phyloP scores from a whole-genome alignment of 345 rosid species.

The Boechera divaricarpa region DNA sequence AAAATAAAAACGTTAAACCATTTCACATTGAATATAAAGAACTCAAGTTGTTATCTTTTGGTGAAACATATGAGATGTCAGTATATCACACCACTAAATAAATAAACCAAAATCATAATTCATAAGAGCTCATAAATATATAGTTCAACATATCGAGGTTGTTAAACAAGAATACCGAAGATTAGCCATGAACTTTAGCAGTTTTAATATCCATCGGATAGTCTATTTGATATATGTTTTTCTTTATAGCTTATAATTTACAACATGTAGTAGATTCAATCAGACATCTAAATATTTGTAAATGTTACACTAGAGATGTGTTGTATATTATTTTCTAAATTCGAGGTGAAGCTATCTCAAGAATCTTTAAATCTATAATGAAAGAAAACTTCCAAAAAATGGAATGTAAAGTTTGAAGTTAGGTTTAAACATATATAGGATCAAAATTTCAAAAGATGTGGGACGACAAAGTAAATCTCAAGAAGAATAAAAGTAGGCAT shows the following conservation, averaged over 20 bases:
- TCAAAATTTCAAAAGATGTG: slow-evolving; percentile 27
- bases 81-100: background rate
- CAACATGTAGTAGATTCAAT: background rate
- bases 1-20: background rate
- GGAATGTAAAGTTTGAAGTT: background rate
- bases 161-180: background rate
- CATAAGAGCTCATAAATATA: background rate
- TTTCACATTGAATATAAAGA: background rate
- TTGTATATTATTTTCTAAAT: background rate
- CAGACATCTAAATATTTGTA: background rate
- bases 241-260: background rate
- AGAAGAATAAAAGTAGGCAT: slow-evolving; percentile 37
- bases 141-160: background rate
- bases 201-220: background rate
- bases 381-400: background rate
- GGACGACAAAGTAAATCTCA: slow-evolving; percentile 37
- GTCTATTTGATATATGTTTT: background rate
- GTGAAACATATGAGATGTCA: background rate
- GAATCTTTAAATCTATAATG: background rate
- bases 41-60: background rate
- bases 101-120: background rate
- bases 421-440: slow-evolving; percentile 20
- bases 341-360: background rate
- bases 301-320: background rate
- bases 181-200: background rate